Evolutionary conservation across 116 monocot species (phyloP).

Genomic region (Trichopus zeylanicus): DNA sequence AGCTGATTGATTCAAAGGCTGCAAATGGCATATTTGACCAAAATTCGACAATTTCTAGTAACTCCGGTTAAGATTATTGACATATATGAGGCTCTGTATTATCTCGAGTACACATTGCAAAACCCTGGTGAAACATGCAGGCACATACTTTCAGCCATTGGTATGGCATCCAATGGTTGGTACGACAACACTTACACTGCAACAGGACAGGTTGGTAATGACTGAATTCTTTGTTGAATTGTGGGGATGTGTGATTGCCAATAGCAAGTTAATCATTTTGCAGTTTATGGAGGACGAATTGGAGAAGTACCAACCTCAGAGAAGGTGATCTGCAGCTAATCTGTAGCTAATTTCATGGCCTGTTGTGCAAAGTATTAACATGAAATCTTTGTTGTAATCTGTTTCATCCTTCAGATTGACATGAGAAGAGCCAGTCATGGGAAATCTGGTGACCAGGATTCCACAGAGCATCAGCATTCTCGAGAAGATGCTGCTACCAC

Average conservation of each 20-base stretch:
- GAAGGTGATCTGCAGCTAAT: constrained; percentile 42
- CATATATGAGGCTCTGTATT: no score
- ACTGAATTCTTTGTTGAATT: no score
- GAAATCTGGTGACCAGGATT: no score
- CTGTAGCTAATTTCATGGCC: background rate
- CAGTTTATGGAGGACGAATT: constrained; percentile 82
- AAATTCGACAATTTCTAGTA: no score
- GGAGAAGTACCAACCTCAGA: constrained; percentile 55
- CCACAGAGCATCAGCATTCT: no score
- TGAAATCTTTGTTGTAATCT: constrained; percentile 20
- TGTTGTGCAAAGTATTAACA: background rate
- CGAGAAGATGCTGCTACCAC: no score
- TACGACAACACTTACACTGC: constrained; percentile 90
- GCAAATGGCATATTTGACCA: no score
- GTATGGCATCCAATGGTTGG: constrained; percentile 81
- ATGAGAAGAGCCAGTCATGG: background rate
- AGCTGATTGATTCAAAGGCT: constrained; percentile 56
- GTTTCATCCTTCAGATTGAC: constrained; percentile 68
- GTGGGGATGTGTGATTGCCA: background rate
- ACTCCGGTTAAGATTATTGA: no score
- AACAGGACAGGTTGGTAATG: constrained; percentile 58
- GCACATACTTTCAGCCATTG: constrained; percentile 73
- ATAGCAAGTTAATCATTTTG: background rate
- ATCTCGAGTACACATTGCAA: constrained; percentile 87
- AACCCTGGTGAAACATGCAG: constrained; percentile 70